Evolutionary conservation across 2,329 filamentous ascomycete genomes (phyloP), one percentile per base, ranked within the genome.

Genomic region (Phymatotrichopsis omnivora): DNA sequence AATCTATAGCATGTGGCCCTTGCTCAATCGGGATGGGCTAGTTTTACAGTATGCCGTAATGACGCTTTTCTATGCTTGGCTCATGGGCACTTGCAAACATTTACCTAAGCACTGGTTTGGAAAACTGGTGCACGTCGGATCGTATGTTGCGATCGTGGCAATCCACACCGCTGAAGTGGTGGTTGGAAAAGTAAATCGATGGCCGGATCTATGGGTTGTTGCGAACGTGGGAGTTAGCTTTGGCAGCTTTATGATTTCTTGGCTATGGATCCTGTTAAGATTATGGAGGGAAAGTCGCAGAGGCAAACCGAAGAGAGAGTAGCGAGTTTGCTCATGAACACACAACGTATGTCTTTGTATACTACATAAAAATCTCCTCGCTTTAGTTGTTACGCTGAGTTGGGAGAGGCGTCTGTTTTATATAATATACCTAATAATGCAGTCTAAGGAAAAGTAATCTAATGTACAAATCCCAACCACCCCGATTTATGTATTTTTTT

Each of bases 201-300:
- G 93, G 65, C 91, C 91, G 0, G 91, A 98, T 66, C 67, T 98
- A 1, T 98, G 89, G 89, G 80, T 93, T 3, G 87, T 98, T 2
- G 73, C 78, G 10, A 98, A 98, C 59, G 86, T 91, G 7, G 77
- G 85, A 14, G 65, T 96, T 17, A 91, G 91, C 6, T 84, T 84
- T 17, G 79, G 75, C 3, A 91, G 85, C 0, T 98, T 96, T 62
- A 75, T 75, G 0, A 66, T 93, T 25, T 93, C 86, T 63, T 96
- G 95, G 62, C 60, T 91, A 6, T 98, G 91, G 91, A 95, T 87
- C 63, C 64, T 91, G 51, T 81, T 77, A 73, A 80, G 75, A 54
- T 55, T 76, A 47, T 56, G 52, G 54, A 49, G 27, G 23, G 52
- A 56, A 45, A 55, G 68, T 27, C 56, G 48, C 14, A 42, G 42